Evolutionary conservation across 148 eudicot species (phyloP).

Genomic region (Limonium bicolor): DNA sequence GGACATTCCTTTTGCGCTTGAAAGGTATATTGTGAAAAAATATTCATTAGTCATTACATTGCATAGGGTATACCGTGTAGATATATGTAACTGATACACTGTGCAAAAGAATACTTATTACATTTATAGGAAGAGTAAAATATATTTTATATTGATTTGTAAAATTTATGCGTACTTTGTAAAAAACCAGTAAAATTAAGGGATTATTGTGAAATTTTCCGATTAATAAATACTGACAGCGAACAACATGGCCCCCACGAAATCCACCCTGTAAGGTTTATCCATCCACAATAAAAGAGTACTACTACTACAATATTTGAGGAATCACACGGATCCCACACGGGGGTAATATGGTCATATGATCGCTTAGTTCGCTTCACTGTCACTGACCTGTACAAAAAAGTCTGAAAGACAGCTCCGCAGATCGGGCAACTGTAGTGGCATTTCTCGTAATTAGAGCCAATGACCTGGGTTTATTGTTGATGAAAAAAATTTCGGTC

Average conservation of each 20-base stretch:
- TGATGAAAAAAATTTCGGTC: background rate
- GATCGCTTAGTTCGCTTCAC: background rate
- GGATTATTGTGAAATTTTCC: too few species aligned
- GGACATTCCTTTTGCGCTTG: too few species aligned
- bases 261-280: constrained; percentile 2
- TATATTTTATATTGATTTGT: too few species aligned
- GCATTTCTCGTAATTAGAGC: constrained; percentile 3
- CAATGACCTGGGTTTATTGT: background rate
- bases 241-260: background rate
- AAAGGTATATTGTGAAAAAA: too few species aligned
- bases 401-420: background rate
- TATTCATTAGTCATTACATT: too few species aligned
- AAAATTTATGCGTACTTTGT: too few species aligned
- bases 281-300: background rate
- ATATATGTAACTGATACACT: too few species aligned
- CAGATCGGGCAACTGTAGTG: background rate
- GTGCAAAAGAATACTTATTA: too few species aligned
- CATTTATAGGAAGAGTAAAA: too few species aligned
- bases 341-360: background rate
- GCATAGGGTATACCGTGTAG: too few species aligned
- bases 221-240: too few species aligned
- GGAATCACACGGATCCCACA: background rate
- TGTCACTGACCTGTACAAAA: constrained; percentile 8
- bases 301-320: background rate
- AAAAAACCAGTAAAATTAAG: too few species aligned